A percentile compares a stretch with the other conserved stretches of the same genome.
Evolutionary conservation across 2,329 filamentous ascomycete species (phyloP).

Genomic region (Phyllosticta citribraziliensis): DNA sequence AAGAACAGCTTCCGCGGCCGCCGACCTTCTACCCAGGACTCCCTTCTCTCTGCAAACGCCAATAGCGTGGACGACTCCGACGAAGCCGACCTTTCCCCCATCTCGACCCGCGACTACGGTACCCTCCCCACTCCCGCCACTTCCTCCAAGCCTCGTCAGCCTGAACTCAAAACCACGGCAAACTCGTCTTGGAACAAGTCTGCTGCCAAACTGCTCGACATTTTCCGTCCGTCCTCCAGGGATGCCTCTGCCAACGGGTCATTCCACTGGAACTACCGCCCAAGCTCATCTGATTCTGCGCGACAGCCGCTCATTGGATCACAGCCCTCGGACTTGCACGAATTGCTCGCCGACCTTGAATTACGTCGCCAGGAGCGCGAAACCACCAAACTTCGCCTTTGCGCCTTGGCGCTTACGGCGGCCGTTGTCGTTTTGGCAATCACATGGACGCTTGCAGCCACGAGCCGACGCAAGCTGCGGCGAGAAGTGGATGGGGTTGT

Average conservation of each 20-base stretch:
- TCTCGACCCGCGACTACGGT: conserved; percentile 20
- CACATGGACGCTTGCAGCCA: conserved; percentile 54
- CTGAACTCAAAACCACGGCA: conserved; percentile 17
- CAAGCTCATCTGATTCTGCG: background rate
- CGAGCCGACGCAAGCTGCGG: conserved; percentile 56
- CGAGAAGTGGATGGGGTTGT: conserved; percentile 67
- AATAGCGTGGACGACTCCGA: conserved; percentile 14
- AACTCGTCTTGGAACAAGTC: conserved; percentile 14
- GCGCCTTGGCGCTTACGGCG: conserved; percentile 45
- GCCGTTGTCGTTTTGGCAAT: conserved; percentile 56
- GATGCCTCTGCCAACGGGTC: background rate
- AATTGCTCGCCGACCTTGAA: conserved; percentile 12
- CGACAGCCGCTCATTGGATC: background rate
- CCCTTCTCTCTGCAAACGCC: conserved; percentile 22
- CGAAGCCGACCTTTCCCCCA: conserved; percentile 12
- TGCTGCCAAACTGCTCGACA: background rate
- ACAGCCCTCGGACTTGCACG: background rate
- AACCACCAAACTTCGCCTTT: conserved; percentile 26
- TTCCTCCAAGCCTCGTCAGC: conserved; percentile 10
- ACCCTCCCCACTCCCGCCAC: background rate
- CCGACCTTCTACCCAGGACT: conserved; percentile 14
- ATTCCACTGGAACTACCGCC: background rate
- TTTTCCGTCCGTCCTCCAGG: conserved; percentile 2
- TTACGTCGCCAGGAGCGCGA: conserved; percentile 24
- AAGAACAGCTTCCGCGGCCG: conserved; percentile 17